These are phyloP conservation scores for Rutstroemia sp. DNA, from an alignment of 2,329 filamentous ascomycete species.

Conservation along the genomic window DNA sequence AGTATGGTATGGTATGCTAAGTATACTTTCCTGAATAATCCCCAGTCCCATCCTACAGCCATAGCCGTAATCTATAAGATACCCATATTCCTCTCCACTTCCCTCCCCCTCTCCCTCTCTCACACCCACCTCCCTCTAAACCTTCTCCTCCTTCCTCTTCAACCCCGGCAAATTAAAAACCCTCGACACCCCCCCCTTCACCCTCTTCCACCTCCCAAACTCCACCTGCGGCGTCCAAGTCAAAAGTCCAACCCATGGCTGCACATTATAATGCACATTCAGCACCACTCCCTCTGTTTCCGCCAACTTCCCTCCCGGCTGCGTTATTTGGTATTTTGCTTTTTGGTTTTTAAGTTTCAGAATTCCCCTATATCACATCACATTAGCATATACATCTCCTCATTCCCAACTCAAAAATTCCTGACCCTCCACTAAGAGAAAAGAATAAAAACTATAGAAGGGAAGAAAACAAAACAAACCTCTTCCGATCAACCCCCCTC, in stretches of 20 bases:
- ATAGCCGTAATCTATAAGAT: background rate
- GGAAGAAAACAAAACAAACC: too few relatives aligned
- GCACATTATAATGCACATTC: conserved; percentile 88
- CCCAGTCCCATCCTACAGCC: background rate
- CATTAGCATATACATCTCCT: background rate
- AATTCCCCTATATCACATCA: conserved; percentile 47
- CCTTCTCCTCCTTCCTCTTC: conserved; percentile 33
- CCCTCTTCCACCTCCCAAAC: conserved; percentile 55
- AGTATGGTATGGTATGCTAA: too few relatives aligned
- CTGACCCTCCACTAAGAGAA: too few relatives aligned
- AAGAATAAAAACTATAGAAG: too few relatives aligned
- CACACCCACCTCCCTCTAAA: too few relatives aligned
- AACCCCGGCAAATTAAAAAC: conserved; percentile 58
- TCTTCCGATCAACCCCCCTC: conserved; percentile 45
- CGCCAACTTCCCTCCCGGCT: conserved; percentile 73
- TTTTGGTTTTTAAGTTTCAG: conserved; percentile 75
- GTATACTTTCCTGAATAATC: too few relatives aligned
- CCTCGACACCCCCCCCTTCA: conserved; percentile 58
- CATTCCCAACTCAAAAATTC: too few relatives aligned
- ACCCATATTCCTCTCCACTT: background rate
- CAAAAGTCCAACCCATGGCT: conserved; percentile 88
- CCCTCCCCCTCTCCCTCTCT: background rate
- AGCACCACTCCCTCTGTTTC: conserved; percentile 67
- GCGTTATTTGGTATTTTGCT: conserved; percentile 95
- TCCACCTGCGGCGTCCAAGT: conserved; percentile 62